Conservation (phyloP, 306 rosid genomes). For the Castanea crenata region DNA sequence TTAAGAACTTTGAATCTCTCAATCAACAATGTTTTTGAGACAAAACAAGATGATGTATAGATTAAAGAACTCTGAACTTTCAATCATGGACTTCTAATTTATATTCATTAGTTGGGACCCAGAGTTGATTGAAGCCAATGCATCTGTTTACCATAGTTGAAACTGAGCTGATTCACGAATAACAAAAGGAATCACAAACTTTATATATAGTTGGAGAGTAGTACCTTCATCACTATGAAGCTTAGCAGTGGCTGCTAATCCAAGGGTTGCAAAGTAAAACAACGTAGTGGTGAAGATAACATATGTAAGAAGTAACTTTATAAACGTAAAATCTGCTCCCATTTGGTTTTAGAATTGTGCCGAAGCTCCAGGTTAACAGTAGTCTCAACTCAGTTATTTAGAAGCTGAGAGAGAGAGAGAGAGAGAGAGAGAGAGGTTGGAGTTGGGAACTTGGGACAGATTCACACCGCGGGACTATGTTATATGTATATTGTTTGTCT, state of each 20-base stretch:
- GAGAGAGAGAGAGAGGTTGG: background rate
- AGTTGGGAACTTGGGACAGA: no score
- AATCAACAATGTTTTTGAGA: background rate
- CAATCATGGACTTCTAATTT: background rate
- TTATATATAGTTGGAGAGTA: background rate
- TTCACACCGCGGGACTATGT: no score
- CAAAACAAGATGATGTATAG: background rate
- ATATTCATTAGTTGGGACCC: background rate
- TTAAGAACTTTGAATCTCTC: no score
- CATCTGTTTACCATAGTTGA: background rate
- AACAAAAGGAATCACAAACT: conserved; percentile 3
- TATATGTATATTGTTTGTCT: no score
- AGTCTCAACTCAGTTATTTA: background rate
- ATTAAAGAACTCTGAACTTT: background rate
- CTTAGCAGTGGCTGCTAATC: conserved; percentile 51
- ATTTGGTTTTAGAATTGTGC: conserved; percentile 23
- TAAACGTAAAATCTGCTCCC: conserved; percentile 24
- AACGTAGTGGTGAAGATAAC: conserved; percentile 36
- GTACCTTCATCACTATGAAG: conserved; percentile 58
- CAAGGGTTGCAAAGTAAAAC: conserved; percentile 29
- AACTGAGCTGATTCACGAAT: conserved; percentile 13
- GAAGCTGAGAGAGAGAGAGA: background rate
- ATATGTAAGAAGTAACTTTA: conserved; percentile 27
- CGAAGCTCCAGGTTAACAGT: background rate
- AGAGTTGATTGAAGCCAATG: background rate